Conservation (phyloP, 1,284 basidiomycete genomes). For the Leccinum solheimii region DNA sequence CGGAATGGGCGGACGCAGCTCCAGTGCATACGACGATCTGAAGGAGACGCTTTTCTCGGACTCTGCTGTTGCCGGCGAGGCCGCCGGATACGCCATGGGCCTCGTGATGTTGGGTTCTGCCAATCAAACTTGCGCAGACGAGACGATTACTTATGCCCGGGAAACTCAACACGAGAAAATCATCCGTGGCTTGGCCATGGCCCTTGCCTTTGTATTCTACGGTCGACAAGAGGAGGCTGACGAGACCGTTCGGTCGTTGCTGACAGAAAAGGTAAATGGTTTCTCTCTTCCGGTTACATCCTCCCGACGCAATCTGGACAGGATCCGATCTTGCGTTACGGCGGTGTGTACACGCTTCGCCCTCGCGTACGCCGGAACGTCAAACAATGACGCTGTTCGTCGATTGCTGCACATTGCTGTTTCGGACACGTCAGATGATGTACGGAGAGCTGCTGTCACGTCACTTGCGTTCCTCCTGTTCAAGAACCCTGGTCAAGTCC, state of each 20-base stretch:
- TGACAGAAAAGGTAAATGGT: conserved; percentile 77
- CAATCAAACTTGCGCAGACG: conserved; percentile 73
- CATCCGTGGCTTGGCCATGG: conserved; percentile 90
- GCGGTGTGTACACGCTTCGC: conserved; percentile 95
- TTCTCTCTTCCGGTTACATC: conserved; percentile 2
- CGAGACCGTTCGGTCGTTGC: conserved; percentile 68
- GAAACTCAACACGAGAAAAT: conserved; percentile 99
- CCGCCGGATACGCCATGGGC: conserved; percentile 94
- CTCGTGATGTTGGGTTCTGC: conserved; percentile 94
- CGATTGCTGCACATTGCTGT: conserved; percentile 92
- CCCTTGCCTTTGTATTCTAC: conserved; percentile 88
- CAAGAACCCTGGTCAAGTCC: conserved; percentile 93
- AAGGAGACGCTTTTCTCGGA: conserved; percentile 88
- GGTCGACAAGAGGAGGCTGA: conserved; percentile 90
- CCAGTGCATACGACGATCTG: conserved; percentile 88
- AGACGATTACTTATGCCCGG: conserved; percentile 92
- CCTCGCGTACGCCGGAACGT: conserved; percentile 91
- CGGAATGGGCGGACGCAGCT: conserved; percentile 86
- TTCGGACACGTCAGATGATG: conserved; percentile 96
- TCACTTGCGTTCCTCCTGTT: conserved; percentile 93
- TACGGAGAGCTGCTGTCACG: conserved; percentile 91
- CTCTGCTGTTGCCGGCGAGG: conserved; percentile 92
- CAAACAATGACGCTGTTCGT: conserved; percentile 89
- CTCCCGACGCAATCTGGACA: conserved; percentile 35
- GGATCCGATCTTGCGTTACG: conserved; percentile 95